Evolutionary conservation across 2,329 filamentous ascomycete genomes (phyloP).

Genomic region (Nigrograna mackinnonii): DNA sequence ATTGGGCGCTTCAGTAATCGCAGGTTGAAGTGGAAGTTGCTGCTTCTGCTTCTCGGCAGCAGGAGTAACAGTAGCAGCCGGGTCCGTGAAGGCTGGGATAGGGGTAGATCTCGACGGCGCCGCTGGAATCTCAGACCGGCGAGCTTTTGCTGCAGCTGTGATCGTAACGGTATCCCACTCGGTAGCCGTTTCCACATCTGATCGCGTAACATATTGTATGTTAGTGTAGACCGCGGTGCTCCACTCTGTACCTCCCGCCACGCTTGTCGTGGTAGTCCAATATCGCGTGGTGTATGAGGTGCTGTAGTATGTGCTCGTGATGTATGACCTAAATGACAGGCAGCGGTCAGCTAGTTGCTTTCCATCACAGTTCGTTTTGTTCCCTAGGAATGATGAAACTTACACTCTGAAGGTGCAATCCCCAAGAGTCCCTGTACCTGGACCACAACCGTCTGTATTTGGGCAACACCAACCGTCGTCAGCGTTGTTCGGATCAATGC

Average conservation of each 20-base stretch:
- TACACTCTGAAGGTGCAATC: slow-evolving; percentile 6
- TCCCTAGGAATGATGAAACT: background rate
- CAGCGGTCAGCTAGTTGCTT: too few relatives aligned
- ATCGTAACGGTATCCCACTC: slow-evolving; percentile 7
- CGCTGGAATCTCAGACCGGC: background rate
- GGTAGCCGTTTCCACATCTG: slow-evolving; percentile 3
- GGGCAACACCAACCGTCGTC: slow-evolving; percentile 7
- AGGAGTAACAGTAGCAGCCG: background rate
- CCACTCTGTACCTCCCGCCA: background rate
- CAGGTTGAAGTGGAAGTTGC: background rate
- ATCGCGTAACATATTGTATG: background rate
- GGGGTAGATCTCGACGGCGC: background rate
- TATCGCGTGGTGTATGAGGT: slow-evolving; percentile 2
- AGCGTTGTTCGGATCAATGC: slow-evolving; percentile 3
- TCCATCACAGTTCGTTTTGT: too few relatives aligned
- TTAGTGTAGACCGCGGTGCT: background rate
- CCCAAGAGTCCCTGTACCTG: slow-evolving; percentile 2
- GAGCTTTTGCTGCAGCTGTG: slow-evolving; percentile 1
- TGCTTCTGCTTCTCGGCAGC: background rate
- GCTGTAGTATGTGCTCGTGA: too few relatives aligned
- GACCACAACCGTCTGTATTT: slow-evolving; percentile 5
- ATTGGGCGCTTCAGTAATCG: background rate
- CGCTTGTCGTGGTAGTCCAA: background rate
- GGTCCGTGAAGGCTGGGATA: background rate
- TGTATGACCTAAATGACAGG: too few relatives aligned